A percentile compares a stretch with the other conserved stretches of the same genome.
Conservation (phyloP, 1,284 basidiomycete genomes). For the Tausonia pullulans region DNA sequence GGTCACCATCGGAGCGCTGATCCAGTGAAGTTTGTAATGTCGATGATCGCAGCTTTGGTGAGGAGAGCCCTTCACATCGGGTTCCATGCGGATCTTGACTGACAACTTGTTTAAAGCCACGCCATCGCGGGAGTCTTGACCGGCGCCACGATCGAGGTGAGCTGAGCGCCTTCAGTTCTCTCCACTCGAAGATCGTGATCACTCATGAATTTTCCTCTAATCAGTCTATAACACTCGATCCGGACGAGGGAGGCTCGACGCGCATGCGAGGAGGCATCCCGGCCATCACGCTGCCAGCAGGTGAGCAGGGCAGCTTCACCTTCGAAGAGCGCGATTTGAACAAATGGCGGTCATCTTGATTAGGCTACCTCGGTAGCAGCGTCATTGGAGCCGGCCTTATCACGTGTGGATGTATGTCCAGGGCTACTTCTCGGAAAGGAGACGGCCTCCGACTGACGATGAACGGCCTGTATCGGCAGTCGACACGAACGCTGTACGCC, state of each 20-base stretch:
- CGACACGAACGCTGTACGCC: constrained; percentile 12
- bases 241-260: constrained; percentile 87
- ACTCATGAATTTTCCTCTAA: constrained; percentile 28
- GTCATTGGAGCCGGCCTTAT: constrained; percentile 61
- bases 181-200: constrained; percentile 43
- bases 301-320: not conserved
- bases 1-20: too few relatives aligned
- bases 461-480: not conserved
- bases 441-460: not conserved
- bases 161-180: constrained; percentile 49
- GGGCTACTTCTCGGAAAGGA: not conserved
- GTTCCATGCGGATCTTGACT: constrained; percentile 7
- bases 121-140: constrained; percentile 71
- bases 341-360: too few relatives aligned
- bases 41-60: too few relatives aligned
- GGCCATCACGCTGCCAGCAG: constrained; percentile 57
- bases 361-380: constrained; percentile 74
- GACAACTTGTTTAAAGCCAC: constrained; percentile 36
- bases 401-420: constrained; percentile 15
- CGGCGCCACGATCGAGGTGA: constrained; percentile 71
- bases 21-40: too few relatives aligned
- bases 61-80: not conserved
- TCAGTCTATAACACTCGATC: constrained; percentile 24
- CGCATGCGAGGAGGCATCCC: constrained; percentile 85
- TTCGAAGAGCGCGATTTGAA: not conserved